These are phyloP conservation scores for Filobasidium floriforme DNA, from an alignment of 768 basidiomycete species.

Conservation along the genomic window DNA sequence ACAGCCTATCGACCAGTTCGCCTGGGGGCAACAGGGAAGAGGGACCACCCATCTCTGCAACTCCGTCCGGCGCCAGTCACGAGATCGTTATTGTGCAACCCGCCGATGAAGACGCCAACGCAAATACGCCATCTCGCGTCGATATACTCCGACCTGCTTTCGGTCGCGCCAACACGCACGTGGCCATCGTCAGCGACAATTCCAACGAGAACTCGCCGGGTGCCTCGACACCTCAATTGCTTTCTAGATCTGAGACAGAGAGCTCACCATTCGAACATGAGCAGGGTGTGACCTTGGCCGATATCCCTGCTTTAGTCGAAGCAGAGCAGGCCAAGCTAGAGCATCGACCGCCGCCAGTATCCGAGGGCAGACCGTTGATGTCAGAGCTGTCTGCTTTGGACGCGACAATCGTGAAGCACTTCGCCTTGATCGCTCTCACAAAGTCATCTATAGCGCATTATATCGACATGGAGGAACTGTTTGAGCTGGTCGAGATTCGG, in stretches of 20 bases:
- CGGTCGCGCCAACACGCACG: slow-evolving; percentile 71
- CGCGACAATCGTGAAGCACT: slow-evolving; percentile 82
- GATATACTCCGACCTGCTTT: slow-evolving; percentile 59
- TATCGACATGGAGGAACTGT: slow-evolving; percentile 75
- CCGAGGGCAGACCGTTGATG: slow-evolving; percentile 71
- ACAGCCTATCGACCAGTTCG: neutral
- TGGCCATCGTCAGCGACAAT: slow-evolving; percentile 75
- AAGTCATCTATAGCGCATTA: slow-evolving; percentile 63
- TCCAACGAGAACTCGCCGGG: slow-evolving; percentile 36
- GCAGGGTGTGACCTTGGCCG: slow-evolving; percentile 83
- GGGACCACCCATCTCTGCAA: neutral
- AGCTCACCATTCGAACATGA: slow-evolving; percentile 48
- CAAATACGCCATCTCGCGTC: slow-evolving; percentile 18
- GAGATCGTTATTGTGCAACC: slow-evolving; percentile 6
- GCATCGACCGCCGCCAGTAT: slow-evolving; percentile 69
- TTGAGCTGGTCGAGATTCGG: slow-evolving; percentile 85
- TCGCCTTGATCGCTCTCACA: slow-evolving; percentile 70
- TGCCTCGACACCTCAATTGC: slow-evolving; percentile 20
- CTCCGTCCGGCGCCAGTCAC: slow-evolving; percentile 9
- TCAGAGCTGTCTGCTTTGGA: slow-evolving; percentile 78
- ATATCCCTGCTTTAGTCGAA: slow-evolving; percentile 86
- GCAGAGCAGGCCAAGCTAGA: slow-evolving; percentile 84
- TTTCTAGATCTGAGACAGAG: slow-evolving; percentile 2
- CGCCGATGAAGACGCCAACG: neutral
- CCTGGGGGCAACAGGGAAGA: neutral